These are phyloP conservation scores for Paramecium caudatum DNA, from an alignment of 73 alveolate species.

Conservation along the genomic window DNA sequence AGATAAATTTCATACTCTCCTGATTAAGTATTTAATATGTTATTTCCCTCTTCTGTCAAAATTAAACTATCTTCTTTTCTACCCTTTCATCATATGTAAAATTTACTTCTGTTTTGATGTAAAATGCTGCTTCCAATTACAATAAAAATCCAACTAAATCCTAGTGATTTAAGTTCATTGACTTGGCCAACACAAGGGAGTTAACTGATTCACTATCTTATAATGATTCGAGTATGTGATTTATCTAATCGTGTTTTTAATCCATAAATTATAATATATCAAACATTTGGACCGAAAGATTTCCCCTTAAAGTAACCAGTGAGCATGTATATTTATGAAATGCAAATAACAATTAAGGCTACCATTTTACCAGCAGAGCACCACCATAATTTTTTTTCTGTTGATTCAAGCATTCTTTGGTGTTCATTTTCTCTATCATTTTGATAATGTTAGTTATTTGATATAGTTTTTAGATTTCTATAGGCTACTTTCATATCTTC, in stretches of 20 bases:
- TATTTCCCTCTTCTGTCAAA: conserved; percentile 69
- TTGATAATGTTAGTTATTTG: conserved; percentile 57
- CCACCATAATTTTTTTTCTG: conserved; percentile 63
- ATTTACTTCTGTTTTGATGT: conserved; percentile 62
- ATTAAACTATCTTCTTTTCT: not conserved
- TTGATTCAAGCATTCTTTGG: conserved; percentile 59
- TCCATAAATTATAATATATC: not conserved
- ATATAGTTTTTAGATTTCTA: conserved; percentile 5
- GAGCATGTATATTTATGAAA: not conserved
- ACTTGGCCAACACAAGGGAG: conserved; percentile 31
- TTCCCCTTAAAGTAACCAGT: not conserved
- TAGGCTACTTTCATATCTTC: conserved; percentile 58
- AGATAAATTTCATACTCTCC: conserved; percentile 68
- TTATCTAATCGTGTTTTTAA: conserved; percentile 8
- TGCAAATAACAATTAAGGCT: conserved; percentile 52
- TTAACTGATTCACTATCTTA: not conserved
- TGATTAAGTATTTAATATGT: not conserved
- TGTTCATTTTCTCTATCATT: conserved; percentile 66
- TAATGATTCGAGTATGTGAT: not conserved
- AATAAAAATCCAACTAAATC: conserved; percentile 61
- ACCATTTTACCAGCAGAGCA: conserved; percentile 65
- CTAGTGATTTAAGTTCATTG: conserved; percentile 13
- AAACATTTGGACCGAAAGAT: not conserved
- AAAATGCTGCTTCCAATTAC: conserved; percentile 29
- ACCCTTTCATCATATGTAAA: not conserved